Conservation (phyloP, 1,284 basidiomycete genomes). For the Stygiomarasmius scandens region DNA sequence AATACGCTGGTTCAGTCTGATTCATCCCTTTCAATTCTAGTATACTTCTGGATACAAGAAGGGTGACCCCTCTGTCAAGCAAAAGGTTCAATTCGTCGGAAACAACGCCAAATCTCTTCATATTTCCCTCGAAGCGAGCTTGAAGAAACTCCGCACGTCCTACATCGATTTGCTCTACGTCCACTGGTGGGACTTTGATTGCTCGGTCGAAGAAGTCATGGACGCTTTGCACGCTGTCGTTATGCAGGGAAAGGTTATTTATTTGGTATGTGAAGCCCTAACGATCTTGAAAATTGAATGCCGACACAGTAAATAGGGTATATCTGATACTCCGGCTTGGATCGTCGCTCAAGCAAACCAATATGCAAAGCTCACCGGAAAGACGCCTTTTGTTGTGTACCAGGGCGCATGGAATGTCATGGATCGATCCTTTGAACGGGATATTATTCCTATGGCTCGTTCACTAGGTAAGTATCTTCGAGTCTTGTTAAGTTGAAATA, state of each 20-base stretch:
- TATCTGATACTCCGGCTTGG: constrained; percentile 46
- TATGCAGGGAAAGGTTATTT: constrained; percentile 42
- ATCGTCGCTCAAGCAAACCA: constrained; percentile 40
- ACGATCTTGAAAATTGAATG: too few relatives aligned
- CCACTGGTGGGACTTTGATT: constrained; percentile 36
- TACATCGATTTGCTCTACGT: constrained; percentile 44
- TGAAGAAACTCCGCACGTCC: constrained; percentile 41
- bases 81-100: constrained; percentile 34
- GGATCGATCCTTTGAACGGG: constrained; percentile 48
- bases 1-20: constrained; percentile 19
- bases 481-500: too few relatives aligned
- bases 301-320: too few relatives aligned
- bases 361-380: constrained; percentile 41
- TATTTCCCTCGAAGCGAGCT: constrained; percentile 42
- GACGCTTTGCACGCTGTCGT: constrained; percentile 49
- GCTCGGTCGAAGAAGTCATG: constrained; percentile 46
- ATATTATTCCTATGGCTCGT: constrained; percentile 55
- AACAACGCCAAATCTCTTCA: constrained; percentile 36
- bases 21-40: constrained; percentile 17
- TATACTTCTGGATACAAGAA: constrained; percentile 32
- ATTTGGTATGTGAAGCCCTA: constrained; percentile 41
- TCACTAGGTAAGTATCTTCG: too few relatives aligned
- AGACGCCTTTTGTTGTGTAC: constrained; percentile 55
- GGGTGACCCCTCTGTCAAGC: constrained; percentile 20
- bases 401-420: constrained; percentile 57